These are phyloP conservation scores for Speleostelium caveatum DNA, from an alignment of 78 protist genomes.

Conservation along the genomic window DNA sequence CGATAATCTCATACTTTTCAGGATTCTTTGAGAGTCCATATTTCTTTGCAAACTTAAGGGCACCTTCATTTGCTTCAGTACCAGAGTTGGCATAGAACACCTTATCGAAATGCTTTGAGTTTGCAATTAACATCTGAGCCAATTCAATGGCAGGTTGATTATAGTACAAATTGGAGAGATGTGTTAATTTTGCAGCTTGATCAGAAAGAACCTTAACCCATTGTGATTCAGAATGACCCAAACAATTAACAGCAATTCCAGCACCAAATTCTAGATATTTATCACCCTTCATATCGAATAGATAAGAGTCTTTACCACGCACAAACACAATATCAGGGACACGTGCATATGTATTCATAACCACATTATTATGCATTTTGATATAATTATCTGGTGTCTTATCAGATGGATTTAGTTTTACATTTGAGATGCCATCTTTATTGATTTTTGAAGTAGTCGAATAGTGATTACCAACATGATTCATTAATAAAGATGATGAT, in stretches of 20 bases:
- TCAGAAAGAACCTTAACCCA: conserved; percentile 19
- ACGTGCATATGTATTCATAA: conserved; percentile 79
- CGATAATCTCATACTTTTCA: conserved; percentile 67
- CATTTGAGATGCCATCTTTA: conserved; percentile 28
- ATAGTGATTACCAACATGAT: not conserved
- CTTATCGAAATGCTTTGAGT: conserved; percentile 13
- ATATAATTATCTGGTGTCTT: conserved; percentile 12
- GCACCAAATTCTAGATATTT: conserved; percentile 85
- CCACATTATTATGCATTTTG: conserved; percentile 29
- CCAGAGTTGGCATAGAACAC: conserved; percentile 90
- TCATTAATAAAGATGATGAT: no score
- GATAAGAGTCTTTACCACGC: conserved; percentile 65
- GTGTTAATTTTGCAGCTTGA: conserved; percentile 47
- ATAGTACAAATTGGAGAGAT: conserved; percentile 82
- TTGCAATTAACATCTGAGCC: conserved; percentile 52
- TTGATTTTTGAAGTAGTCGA: not conserved
- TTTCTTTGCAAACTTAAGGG: conserved; percentile 84
- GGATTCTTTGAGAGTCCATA: conserved; percentile 37
- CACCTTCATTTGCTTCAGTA: conserved; percentile 90
- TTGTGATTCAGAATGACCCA: conserved; percentile 82
- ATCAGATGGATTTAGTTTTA: not conserved
- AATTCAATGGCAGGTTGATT: conserved; percentile 76
- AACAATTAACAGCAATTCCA: conserved; percentile 86
- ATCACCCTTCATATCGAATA: conserved; percentile 81
- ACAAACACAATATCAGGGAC: conserved; percentile 65